phyloP scores from a whole-genome alignment of 768 basidiomycete species.

The Mycena indigotica region DNA sequence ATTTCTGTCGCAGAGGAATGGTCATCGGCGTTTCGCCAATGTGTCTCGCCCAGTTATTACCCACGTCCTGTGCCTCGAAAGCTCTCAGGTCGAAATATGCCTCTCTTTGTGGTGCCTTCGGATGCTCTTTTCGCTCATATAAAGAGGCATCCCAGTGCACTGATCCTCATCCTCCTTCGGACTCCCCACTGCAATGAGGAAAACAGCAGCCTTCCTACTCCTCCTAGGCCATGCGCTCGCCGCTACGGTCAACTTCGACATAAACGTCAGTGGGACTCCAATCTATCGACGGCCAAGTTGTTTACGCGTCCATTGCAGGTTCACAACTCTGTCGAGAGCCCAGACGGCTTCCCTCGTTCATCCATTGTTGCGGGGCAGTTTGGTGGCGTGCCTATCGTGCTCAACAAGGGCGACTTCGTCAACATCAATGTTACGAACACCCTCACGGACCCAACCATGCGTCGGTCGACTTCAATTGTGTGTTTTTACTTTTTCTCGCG shows the following conservation, averaged over 20 bases:
- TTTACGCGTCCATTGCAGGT: no score
- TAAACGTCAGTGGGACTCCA: background rate
- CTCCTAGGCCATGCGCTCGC: background rate
- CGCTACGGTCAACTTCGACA: background rate
- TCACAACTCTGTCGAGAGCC: slow-evolving; percentile 40
- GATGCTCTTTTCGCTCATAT: no score
- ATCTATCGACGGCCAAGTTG: no score
- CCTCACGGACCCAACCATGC: slow-evolving; percentile 36
- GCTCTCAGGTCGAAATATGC: no score
- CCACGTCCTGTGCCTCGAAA: no score
- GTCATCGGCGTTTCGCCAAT: no score
- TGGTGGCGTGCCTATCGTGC: slow-evolving; percentile 43
- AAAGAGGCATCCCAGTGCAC: no score
- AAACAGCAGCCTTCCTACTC: background rate
- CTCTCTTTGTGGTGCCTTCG: no score
- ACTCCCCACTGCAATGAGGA: no score
- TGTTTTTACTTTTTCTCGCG: background rate
- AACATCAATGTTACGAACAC: slow-evolving; percentile 36
- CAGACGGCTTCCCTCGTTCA: slow-evolving; percentile 43
- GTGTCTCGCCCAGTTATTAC: no score
- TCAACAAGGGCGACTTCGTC: slow-evolving; percentile 39
- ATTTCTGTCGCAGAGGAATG: no score
- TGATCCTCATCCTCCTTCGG: no score
- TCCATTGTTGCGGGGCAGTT: slow-evolving; percentile 43
- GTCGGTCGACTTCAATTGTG: slow-evolving; percentile 19